Base-by-base conservation (phyloP, 1,284 basidiomycete species). In the Malassezia caprae region DNA sequence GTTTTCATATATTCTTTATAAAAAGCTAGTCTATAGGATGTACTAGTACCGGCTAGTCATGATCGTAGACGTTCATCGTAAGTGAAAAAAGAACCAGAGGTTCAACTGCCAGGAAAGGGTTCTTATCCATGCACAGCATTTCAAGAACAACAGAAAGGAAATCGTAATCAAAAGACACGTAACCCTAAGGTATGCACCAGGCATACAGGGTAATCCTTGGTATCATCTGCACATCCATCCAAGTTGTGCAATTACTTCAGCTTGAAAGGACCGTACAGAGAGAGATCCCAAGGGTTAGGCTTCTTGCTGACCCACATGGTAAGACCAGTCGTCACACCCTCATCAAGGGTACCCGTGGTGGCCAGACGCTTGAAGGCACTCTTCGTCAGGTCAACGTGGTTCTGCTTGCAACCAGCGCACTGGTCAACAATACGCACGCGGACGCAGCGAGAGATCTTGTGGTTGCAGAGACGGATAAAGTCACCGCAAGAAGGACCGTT, bases 401-500 rank as follows among this genome's bases (percentile, higher is more conserved):
- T 47, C n/a, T 55, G 11, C 1, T 50, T 57, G 53, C 70, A 73
- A 15, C 65, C 70, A 2, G 62, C 67, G 58, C 70, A 73, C 54
- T 68, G 54, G 56, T 73, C 68, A n/a, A 73, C 62, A 21, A 70
- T 60, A 35, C 70, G 63, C 1, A 73, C 68, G 12, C 48, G 32
- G 7, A 51, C 30, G n/a, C 49, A 56, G 21, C 13, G 13, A 12
- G 19, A 12, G 10, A 21, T 39, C 31, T 65, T 47, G 40, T 52
- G 46, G 58, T 70, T 69, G 63, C 69, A 69, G 19, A 68, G 61
- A 51, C 70, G 62, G 32, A 73, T 60, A 41, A 73, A 73, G 43
- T 73, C 62, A 23, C 70, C 70, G 41, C 70, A 73, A 51, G 63
- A 48, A 3, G 67, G 65, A 6, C 67, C 65, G 27, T 53, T 37